A percentile compares a stretch with the other conserved stretches of the same genome.
Evolutionary conservation across 768 basidiomycete genomes (phyloP).

Genomic region (Lactarius deliciosus): DNA sequence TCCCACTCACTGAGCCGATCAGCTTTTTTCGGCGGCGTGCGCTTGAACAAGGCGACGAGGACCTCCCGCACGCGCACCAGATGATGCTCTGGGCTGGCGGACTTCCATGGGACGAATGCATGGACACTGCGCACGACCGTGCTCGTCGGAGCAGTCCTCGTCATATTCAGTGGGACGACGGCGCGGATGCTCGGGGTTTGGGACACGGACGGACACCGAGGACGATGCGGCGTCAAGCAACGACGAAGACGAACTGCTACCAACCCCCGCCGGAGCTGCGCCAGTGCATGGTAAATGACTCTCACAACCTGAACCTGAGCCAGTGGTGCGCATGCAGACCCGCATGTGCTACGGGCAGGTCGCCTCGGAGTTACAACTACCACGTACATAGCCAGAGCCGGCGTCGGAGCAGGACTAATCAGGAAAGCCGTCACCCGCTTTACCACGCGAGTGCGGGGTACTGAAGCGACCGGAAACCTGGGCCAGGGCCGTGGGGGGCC

Average conservation of each 20-base stretch:
- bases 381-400: conserved; percentile 38
- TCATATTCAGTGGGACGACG: conserved; percentile 97
- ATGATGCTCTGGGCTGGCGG: conserved; percentile 99
- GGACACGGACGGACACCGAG: conserved; percentile 83
- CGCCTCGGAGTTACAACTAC: conserved; percentile 57
- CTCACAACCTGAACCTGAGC: not conserved
- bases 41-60: conserved; percentile 52
- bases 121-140: conserved; percentile 90
- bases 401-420: not conserved
- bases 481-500: not conserved
- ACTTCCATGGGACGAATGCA: conserved; percentile 92
- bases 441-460: no score
- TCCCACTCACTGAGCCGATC: conserved; percentile 92
- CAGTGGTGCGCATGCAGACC: conserved; percentile 41
- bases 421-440: not conserved
- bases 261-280: conserved; percentile 6
- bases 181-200: conserved; percentile 95
- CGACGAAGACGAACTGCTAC: conserved; percentile 42
- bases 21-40: conserved; percentile 84
- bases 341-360: conserved; percentile 52
- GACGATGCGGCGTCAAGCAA: conserved; percentile 54
- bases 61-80: conserved; percentile 41
- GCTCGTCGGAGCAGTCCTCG: conserved; percentile 88
- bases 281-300: conserved; percentile 29
- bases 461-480: not conserved